A percentile compares a stretch with the other conserved stretches of the same genome.
phyloP scores from a whole-genome alignment of 257 asterid genomes.

The Capsicum baccatum region DNA sequence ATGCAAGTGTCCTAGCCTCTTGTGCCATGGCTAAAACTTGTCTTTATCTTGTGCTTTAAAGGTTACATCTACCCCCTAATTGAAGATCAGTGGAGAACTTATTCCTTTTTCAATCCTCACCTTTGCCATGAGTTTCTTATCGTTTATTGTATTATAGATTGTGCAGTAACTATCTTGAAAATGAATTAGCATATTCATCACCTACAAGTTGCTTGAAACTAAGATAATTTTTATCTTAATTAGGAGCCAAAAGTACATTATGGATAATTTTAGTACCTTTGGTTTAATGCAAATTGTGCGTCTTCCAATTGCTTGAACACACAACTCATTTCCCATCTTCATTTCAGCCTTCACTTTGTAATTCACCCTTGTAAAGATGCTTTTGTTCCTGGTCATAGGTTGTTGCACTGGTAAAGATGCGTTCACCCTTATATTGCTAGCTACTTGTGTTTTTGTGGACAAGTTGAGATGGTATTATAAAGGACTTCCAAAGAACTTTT shows the following conservation, averaged over 20 bases:
- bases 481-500: background rate
- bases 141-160: background rate
- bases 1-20: constrained; percentile 28
- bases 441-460: background rate
- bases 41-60: background rate
- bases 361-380: background rate
- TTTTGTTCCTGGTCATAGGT: background rate
- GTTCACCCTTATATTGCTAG: background rate
- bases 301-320: background rate
- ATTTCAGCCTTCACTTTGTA: background rate
- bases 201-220: background rate
- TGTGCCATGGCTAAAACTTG: background rate
- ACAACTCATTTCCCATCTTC: background rate
- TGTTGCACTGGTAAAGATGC: background rate
- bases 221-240: background rate
- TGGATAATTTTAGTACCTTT: background rate
- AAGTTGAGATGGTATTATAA: background rate
- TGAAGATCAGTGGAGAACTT: background rate
- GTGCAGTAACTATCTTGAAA: background rate
- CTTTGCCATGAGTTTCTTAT: background rate
- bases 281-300: background rate
- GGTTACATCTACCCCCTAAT: background rate
- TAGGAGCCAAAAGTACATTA: background rate
- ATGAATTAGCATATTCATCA: background rate
- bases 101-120: background rate